These are phyloP conservation scores for Vitis rupestris DNA, from an alignment of 164 flowering plant genomes.

Conservation along the genomic window DNA sequence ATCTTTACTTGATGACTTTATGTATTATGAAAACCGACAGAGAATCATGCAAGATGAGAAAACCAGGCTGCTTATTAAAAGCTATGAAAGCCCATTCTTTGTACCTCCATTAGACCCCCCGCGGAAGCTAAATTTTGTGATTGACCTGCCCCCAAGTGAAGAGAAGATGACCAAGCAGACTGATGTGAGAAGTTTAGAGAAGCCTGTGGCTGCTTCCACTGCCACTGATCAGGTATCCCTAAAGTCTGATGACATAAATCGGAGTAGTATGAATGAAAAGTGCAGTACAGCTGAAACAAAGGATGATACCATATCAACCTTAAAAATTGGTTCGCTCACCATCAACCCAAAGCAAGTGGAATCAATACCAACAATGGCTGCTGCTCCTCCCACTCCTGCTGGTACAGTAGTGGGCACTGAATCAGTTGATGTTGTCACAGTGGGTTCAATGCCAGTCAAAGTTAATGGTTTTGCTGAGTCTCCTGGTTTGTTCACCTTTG, in stretches of 20 bases:
- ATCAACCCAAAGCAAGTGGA: constrained; percentile 34
- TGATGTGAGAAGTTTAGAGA: constrained; percentile 16
- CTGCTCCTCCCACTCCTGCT: constrained; percentile 6
- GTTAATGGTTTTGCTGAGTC: constrained; percentile 45
- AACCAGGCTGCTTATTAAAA: constrained; percentile 40
- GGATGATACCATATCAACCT: constrained; percentile 25
- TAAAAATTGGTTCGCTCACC: constrained; percentile 53
- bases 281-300: constrained; percentile 17
- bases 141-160: constrained; percentile 19
- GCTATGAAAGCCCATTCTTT: constrained; percentile 33
- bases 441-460: constrained; percentile 67
- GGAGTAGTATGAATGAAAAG: constrained; percentile 8
- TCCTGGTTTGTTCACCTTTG: constrained; percentile 50
- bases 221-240: constrained; percentile 14
- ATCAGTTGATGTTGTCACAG: constrained; percentile 44
- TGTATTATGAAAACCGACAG: constrained; percentile 69
- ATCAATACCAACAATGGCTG: constrained; percentile 4
- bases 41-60: constrained; percentile 62
- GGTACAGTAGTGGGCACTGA: constrained; percentile 5
- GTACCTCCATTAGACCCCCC: constrained; percentile 41
- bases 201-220: background rate
- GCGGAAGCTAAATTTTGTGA: constrained; percentile 22
- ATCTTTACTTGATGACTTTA: constrained; percentile 72
- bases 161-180: constrained; percentile 14
- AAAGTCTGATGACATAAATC: constrained; percentile 1